Evolutionary conservation across 2,329 filamentous ascomycete genomes (phyloP).

Genomic region (Talaromyces marneffei): DNA sequence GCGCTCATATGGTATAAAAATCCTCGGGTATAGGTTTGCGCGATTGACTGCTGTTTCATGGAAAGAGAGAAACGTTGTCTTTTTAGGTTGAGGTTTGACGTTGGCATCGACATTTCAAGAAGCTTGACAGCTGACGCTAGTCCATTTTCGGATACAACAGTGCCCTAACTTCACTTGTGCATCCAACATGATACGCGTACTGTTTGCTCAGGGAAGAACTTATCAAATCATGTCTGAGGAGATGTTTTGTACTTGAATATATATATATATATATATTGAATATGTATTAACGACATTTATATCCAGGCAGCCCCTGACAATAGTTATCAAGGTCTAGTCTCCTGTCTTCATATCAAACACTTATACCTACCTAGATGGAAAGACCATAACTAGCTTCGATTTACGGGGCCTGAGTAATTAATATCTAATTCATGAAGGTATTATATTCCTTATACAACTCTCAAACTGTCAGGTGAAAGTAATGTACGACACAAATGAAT

Average conservation of each 20-base stretch:
- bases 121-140: not conserved
- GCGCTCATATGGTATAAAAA: not conserved
- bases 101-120: not conserved
- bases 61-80: not conserved
- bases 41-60: not conserved
- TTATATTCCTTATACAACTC: not conserved
- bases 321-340: not conserved
- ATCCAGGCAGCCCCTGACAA: not conserved
- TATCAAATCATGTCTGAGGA: not conserved
- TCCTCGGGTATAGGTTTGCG: not conserved
- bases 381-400: too few species aligned
- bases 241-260: not conserved
- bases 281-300: too few species aligned
- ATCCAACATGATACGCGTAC: too few species aligned
- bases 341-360: not conserved
- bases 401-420: too few species aligned
- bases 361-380: not conserved
- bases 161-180: not conserved
- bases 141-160: not conserved
- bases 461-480: not conserved
- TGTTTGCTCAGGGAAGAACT: not conserved
- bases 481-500: not conserved
- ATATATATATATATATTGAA: too few species aligned
- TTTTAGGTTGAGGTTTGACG: not conserved
- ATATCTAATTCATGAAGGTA: not conserved